Percentiles rank a stretch among this genome's conserved stretches.
phyloP scores from a whole-genome alignment of 2,329 filamentous ascomycete genomes.

The Penicillium olsonii region DNA sequence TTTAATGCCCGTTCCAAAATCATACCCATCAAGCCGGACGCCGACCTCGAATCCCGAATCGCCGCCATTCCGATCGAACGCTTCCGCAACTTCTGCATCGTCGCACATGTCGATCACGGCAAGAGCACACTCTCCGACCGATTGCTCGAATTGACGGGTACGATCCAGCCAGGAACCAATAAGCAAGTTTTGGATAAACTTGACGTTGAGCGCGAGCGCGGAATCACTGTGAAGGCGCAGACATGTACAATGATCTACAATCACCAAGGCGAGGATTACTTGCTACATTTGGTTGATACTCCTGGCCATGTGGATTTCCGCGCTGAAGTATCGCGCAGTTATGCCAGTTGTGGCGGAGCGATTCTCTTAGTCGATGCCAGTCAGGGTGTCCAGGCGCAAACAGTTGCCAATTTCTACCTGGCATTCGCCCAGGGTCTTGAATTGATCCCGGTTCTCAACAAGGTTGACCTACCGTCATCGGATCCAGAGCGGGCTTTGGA shows the following conservation, averaged over 20 bases:
- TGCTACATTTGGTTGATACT: conserved; percentile 93
- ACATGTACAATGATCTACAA: conserved; percentile 98
- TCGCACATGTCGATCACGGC: conserved; percentile 97
- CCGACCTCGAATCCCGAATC: conserved; percentile 61
- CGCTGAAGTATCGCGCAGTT: conserved; percentile 91
- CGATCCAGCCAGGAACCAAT: conserved; percentile 80
- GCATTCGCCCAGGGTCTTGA: conserved; percentile 88
- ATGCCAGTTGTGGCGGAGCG: conserved; percentile 93
- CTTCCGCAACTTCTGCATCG: conserved; percentile 94
- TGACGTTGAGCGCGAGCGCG: conserved; percentile 91
- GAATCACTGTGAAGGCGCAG: conserved; percentile 98
- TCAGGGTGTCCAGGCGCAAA: conserved; percentile 96
- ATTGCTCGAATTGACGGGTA: conserved; percentile 89
- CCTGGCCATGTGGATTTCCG: conserved; percentile 97
- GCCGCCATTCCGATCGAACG: conserved; percentile 53
- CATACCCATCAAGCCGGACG: conserved; percentile 27
- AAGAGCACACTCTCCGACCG: conserved; percentile 95
- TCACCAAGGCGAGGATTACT: conserved; percentile 80
- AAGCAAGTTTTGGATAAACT: conserved; percentile 97
- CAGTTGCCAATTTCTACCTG: conserved; percentile 97
- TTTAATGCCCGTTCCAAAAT: conserved; percentile 24
- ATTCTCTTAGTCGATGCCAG: conserved; percentile 91
- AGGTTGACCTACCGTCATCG: conserved; percentile 88
- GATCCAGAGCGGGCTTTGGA: conserved; percentile 83
- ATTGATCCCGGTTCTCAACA: conserved; percentile 92